Base-by-base conservation (phyloP, 805 yeast genomes). In the Saccharomyces paradoxus region DNA sequence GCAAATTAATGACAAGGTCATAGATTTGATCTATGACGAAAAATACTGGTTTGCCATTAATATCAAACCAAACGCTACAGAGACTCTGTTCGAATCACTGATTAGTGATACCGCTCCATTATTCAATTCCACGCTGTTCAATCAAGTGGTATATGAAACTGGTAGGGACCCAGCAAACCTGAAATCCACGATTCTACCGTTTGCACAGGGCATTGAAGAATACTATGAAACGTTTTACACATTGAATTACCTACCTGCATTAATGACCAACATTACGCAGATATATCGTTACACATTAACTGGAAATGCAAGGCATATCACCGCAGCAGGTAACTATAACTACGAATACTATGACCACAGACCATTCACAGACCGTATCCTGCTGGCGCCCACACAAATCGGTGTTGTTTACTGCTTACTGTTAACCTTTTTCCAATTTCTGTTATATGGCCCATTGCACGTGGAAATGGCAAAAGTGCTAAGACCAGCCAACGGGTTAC, bases 321-420 rank as follows among this genome's bases (percentile, higher is more conserved):
- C 59, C 7, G 51, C 54, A 13, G 21, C 62, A 59, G 27, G 75
- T 76, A n/a, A 68, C 77, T 17, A 56, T 54, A 49, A 57, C 0
- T 71, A 79, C 54, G 37, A 58, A 0, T 66, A 58, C 47, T 48
- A 63, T 3, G 89, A 86, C 62, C 67, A 74, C 51, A 71, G 74
- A 17, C 86, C 87, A 1, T 73, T 71, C 52, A 66, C 68, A 0
- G 72, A 81, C 60, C 73, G 80, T 2, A 81, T 80, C 5, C 63
- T 83, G n/a, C 58, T 78, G 41, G 89, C 90, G 0, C 89, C 90
- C 4, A 69, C 81, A 1, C 92, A 87, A 67, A 83, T 87, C 56
- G 95, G 95, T 52, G 76, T 86, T 56, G 84, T 88, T 66, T 87
- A 81, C 64, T 73, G 84, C 64, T 77, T 87, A 59, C 82, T 87